phyloP scores from a whole-genome alignment of 108 stramenopile genomes.

The Mayamaea pseudoterrestris region DNA sequence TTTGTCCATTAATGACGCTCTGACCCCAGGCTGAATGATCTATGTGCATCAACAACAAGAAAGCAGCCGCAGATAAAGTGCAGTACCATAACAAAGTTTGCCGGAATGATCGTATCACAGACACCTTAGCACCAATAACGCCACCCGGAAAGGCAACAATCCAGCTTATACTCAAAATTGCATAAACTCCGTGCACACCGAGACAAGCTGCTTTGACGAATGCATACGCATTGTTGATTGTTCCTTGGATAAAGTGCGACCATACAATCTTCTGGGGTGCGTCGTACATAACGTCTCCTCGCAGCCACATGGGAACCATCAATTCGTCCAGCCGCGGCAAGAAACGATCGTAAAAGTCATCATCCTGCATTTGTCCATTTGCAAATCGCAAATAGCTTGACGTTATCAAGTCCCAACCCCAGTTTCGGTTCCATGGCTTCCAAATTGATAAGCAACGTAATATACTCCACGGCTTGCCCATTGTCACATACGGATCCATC shows the following conservation, averaged over 20 bases:
- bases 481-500: slow-evolving; percentile 13
- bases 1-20: slow-evolving; percentile 11
- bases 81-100: too few species aligned
- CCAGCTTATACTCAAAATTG: neutral
- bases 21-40: slow-evolving; percentile 16
- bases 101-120: too few species aligned
- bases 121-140: neutral
- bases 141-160: neutral
- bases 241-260: slow-evolving; percentile 5
- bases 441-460: slow-evolving; percentile 30
- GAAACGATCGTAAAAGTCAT: slow-evolving; percentile 18
- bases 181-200: neutral
- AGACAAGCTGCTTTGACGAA: neutral
- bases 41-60: neutral
- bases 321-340: slow-evolving; percentile 14
- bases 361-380: slow-evolving; percentile 29
- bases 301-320: slow-evolving; percentile 14
- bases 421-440: slow-evolving; percentile 20
- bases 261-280: slow-evolving; percentile 1
- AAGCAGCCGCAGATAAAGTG: neutral
- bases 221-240: neutral
- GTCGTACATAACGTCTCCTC: neutral
- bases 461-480: slow-evolving; percentile 28
- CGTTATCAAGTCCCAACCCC: slow-evolving; percentile 44
- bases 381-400: slow-evolving; percentile 28